phyloP scores from a whole-genome alignment of 2,329 filamentous ascomycete genomes.

The Coleophoma crateriformis region DNA sequence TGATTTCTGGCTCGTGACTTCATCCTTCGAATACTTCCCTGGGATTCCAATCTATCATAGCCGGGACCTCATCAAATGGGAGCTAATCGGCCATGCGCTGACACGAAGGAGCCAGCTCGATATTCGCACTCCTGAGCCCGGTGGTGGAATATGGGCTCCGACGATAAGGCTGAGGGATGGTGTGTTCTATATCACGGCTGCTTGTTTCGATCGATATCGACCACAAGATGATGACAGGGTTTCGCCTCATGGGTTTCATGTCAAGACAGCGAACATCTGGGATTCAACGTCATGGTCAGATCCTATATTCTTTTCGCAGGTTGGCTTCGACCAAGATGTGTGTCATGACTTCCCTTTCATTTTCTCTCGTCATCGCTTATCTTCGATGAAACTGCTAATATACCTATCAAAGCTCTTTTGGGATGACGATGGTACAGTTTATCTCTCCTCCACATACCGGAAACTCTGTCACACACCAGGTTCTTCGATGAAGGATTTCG shows the following conservation, averaged over 20 bases:
- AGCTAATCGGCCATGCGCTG: conserved; percentile 45
- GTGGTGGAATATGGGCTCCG: conserved; percentile 42
- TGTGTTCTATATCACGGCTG: conserved; percentile 40
- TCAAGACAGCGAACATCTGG: conserved; percentile 41
- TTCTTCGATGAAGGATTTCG: conserved; percentile 42
- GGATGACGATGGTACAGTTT: conserved; percentile 49
- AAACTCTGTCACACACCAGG: conserved; percentile 28
- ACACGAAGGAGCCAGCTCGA: conserved; percentile 44
- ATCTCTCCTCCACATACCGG: conserved; percentile 39
- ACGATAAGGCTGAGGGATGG: conserved; percentile 39
- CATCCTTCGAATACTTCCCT: conserved; percentile 57
- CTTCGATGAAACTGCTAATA: neutral
- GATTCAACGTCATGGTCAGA: conserved; percentile 58
- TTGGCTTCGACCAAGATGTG: conserved; percentile 48
- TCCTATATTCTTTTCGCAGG: conserved; percentile 52
- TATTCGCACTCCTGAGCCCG: conserved; percentile 44
- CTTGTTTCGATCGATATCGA: conserved; percentile 37
- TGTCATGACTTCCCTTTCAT: conserved; percentile 38
- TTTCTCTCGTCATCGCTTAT: neutral
- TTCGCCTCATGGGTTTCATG: conserved; percentile 48
- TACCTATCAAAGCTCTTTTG: conserved; percentile 41
- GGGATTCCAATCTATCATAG: conserved; percentile 56
- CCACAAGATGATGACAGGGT: conserved; percentile 38
- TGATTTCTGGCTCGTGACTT: conserved; percentile 54
- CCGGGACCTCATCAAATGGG: conserved; percentile 45